A percentile compares a stretch with the other conserved stretches of the same genome.
These are phyloP conservation scores for Lathyrus sativus DNA, from an alignment of 306 rosid species.

Conservation along the genomic window DNA sequence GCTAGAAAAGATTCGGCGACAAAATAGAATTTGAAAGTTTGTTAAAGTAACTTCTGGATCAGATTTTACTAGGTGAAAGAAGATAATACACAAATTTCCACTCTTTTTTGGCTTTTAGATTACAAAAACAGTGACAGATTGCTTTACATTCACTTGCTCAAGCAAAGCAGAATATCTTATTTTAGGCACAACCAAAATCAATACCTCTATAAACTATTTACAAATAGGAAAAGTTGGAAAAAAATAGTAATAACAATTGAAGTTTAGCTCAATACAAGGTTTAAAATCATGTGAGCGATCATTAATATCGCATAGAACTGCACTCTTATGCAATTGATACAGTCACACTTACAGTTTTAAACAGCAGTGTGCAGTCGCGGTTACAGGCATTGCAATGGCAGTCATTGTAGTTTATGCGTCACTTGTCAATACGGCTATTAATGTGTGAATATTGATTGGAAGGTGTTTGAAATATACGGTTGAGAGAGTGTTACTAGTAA, in stretches of 20 bases:
- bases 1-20: neutral
- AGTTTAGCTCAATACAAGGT: neutral
- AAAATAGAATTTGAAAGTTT: neutral
- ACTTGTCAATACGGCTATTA: too few relatives aligned
- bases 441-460: too few relatives aligned
- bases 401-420: too few relatives aligned
- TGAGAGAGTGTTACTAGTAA: too few relatives aligned
- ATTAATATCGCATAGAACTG: neutral
- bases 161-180: slow-evolving; percentile 10
- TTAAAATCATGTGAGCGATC: neutral
- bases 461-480: too few relatives aligned
- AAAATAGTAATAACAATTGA: neutral
- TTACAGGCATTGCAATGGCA: too few relatives aligned
- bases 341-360: neutral
- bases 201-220: neutral
- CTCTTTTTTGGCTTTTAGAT: neutral
- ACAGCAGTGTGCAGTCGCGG: too few relatives aligned
- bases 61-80: neutral
- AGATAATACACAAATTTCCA: neutral
- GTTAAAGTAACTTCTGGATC: neutral
- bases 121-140: neutral
- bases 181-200: slow-evolving; percentile 12
- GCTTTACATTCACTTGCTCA: neutral
- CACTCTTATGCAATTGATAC: neutral
- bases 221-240: too few relatives aligned